Percentiles rank a stretch among this genome's conserved stretches.
Conservation (phyloP, 2,329 filamentous ascomycete genomes). For the Lojkania enalia region DNA sequence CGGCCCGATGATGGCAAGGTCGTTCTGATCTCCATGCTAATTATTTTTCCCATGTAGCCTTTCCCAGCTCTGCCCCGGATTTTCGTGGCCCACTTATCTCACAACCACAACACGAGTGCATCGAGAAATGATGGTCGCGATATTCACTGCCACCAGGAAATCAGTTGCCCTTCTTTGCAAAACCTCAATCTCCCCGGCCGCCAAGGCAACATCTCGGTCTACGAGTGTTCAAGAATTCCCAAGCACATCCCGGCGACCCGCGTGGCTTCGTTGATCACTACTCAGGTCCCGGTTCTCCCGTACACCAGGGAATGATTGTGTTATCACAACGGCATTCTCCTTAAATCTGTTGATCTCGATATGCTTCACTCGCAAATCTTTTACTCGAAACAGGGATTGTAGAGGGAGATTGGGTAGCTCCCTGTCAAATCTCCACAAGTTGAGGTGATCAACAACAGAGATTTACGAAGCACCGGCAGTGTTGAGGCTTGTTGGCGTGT, state of each 20-base stretch:
- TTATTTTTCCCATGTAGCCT: too few relatives aligned
- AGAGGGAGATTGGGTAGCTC: slow-evolving; percentile 12
- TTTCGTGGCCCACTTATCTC: too few relatives aligned
- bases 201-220: background rate
- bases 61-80: slow-evolving; percentile 2
- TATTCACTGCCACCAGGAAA: background rate
- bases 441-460: background rate
- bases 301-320: background rate
- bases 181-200: background rate
- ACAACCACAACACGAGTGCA: background rate
- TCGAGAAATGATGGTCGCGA: slow-evolving; percentile 1
- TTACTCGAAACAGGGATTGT: slow-evolving; percentile 20
- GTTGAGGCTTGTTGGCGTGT: background rate
- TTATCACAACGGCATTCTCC: background rate
- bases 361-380: slow-evolving; percentile 8
- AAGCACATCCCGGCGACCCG: too few relatives aligned
- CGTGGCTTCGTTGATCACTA: background rate
- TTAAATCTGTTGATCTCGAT: background rate
- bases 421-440: background rate
- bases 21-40: background rate
- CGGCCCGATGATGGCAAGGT: too few relatives aligned
- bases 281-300: background rate
- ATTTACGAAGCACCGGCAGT: slow-evolving; percentile 1
- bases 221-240: background rate
- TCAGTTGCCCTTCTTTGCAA: background rate